Conservation (phyloP, 1,284 basidiomycete species). For the Cystobasidium pallidum region DNA sequence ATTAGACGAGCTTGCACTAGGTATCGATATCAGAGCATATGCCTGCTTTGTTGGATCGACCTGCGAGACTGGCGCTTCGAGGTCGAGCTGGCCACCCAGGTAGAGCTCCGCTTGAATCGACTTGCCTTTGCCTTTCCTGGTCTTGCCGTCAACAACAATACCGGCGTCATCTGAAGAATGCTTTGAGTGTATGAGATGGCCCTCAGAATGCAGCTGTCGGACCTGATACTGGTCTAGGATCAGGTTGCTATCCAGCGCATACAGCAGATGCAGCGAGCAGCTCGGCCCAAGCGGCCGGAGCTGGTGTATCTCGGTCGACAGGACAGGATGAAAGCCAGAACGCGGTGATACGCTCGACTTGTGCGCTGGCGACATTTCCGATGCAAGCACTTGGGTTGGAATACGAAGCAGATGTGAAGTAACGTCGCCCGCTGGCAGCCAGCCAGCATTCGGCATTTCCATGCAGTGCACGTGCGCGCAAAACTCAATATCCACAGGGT, state of each 20-base stretch:
- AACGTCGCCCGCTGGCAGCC: no score
- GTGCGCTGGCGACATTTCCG: background rate
- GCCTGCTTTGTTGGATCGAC: slow-evolving; percentile 12
- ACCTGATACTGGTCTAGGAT: slow-evolving; percentile 51
- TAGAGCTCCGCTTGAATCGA: slow-evolving; percentile 38
- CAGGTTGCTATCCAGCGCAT: slow-evolving; percentile 42
- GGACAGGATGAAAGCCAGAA: slow-evolving; percentile 46
- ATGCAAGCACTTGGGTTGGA: no score
- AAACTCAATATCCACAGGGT: no score
- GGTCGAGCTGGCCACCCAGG: slow-evolving; percentile 45
- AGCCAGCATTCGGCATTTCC: no score
- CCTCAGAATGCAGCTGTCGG: slow-evolving; percentile 45
- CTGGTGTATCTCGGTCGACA: slow-evolving; percentile 33
- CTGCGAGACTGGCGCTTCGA: slow-evolving; percentile 46
- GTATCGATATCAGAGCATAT: slow-evolving; percentile 34
- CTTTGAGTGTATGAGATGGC: slow-evolving; percentile 33
- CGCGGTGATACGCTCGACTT: background rate
- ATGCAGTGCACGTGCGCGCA: no score
- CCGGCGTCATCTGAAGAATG: slow-evolving; percentile 6
- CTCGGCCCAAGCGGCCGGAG: slow-evolving; percentile 30
- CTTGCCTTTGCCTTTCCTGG: slow-evolving; percentile 34
- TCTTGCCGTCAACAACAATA: background rate
- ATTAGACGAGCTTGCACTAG: background rate
- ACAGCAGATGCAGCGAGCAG: slow-evolving; percentile 45
- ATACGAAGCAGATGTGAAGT: no score